Conservation (phyloP, 1,139 yeast species). For the Zhuliangozyma parablackwelliae region DNA sequence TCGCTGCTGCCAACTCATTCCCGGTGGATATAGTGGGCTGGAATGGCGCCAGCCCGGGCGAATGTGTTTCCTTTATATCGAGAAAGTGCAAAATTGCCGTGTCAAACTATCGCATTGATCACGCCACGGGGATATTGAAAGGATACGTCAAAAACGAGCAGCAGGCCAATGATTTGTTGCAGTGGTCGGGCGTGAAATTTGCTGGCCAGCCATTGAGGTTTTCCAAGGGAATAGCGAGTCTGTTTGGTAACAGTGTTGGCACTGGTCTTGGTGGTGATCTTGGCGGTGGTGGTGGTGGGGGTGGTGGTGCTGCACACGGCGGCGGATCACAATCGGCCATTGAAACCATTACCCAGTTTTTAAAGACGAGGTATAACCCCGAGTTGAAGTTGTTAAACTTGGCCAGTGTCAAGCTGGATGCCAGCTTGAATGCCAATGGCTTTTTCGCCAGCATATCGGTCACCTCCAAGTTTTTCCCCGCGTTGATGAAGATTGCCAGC, state of each 20-base stretch:
- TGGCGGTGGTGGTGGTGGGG: conserved; percentile 8
- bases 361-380: conserved; percentile 64
- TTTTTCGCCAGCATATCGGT: conserved; percentile 58
- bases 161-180: conserved; percentile 57
- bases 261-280: not conserved
- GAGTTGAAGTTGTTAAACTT: conserved; percentile 65
- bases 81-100: conserved; percentile 62
- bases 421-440: conserved; percentile 56
- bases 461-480: conserved; percentile 80
- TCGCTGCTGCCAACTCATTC: conserved; percentile 30
- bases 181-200: conserved; percentile 73
- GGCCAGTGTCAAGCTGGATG: conserved; percentile 65
- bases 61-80: conserved; percentile 62
- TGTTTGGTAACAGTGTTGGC: conserved; percentile 15
- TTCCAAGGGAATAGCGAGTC: conserved; percentile 26
- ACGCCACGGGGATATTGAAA: conserved; percentile 41
- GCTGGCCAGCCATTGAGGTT: conserved; percentile 70
- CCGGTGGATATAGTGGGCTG: conserved; percentile 70
- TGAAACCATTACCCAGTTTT: conserved; percentile 55
- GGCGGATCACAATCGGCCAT: conserved; percentile 41
- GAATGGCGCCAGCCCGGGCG: conserved; percentile 74
- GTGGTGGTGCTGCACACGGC: conserved; percentile 15
- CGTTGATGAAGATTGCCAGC: conserved; percentile 79
- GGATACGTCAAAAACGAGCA: conserved; percentile 53
- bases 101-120: conserved; percentile 41